phyloP scores from a whole-genome alignment of 352 stramenopile species.

The Phytophthora chlamydospora region DNA sequence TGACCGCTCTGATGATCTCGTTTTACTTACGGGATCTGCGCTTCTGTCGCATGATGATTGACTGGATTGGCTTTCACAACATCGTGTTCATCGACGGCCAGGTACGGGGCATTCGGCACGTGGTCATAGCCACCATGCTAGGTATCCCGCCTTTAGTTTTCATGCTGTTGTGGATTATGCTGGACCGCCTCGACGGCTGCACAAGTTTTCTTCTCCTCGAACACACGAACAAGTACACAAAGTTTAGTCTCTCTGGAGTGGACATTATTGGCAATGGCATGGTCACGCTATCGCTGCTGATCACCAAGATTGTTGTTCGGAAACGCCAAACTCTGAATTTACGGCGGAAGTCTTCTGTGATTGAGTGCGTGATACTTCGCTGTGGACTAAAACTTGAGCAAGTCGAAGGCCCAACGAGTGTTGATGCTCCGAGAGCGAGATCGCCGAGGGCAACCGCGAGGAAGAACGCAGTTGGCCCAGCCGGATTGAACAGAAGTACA shows the following conservation, averaged over 20 bases:
- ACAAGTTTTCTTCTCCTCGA: slow-evolving; percentile 22
- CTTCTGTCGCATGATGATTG: slow-evolving; percentile 30
- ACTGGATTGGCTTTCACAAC: slow-evolving; percentile 43
- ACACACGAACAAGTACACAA: slow-evolving; percentile 12
- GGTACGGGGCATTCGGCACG: slow-evolving; percentile 28
- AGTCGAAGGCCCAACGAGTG: slow-evolving; percentile 4
- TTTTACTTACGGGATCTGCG: slow-evolving; percentile 38
- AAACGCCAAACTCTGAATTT: slow-evolving; percentile 12
- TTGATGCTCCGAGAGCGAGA: not conserved
- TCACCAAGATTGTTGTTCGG: slow-evolving; percentile 25
- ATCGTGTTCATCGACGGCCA: slow-evolving; percentile 41
- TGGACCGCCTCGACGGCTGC: slow-evolving; percentile 28
- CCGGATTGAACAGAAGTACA: not conserved
- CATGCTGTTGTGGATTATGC: slow-evolving; percentile 30
- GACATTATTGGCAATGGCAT: slow-evolving; percentile 30
- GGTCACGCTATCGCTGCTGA: slow-evolving; percentile 22
- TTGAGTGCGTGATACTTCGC: slow-evolving; percentile 25
- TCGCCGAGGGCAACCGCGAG: not conserved
- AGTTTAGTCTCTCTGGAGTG: slow-evolving; percentile 9
- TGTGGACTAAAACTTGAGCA: slow-evolving; percentile 17
- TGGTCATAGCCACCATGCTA: slow-evolving; percentile 15
- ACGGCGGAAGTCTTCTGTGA: slow-evolving; percentile 4
- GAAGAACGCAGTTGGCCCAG: not conserved
- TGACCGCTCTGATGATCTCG: slow-evolving; percentile 34
- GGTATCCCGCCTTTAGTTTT: slow-evolving; percentile 29